These are phyloP conservation scores for Penicillium alfredii DNA, from an alignment of 495 filamentous ascomycete species.

Conservation along the genomic window DNA sequence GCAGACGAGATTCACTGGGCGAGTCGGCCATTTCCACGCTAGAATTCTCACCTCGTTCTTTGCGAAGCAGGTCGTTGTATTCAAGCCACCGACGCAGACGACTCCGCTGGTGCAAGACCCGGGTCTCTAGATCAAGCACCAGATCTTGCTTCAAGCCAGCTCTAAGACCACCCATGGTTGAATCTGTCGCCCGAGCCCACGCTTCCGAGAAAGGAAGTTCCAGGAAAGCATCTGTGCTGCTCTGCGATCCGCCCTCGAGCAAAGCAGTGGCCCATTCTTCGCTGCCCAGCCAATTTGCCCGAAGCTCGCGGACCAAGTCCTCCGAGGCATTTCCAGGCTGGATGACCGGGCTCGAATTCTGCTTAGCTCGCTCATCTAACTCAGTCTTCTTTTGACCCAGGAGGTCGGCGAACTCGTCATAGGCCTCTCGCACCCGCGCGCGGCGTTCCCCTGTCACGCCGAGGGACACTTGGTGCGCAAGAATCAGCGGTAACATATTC, in stretches of 20 bases:
- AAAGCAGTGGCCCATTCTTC: constrained; percentile 62
- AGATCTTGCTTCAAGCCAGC: constrained; percentile 29
- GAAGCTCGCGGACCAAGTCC: constrained; percentile 42
- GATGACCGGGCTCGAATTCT: background rate
- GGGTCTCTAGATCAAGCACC: constrained; percentile 55
- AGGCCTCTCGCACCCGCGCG: constrained; percentile 39
- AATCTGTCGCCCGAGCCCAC: constrained; percentile 56
- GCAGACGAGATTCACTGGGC: constrained; percentile 17
- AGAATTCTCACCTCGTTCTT: constrained; percentile 15
- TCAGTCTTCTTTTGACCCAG: constrained; percentile 49
- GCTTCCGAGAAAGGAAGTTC: constrained; percentile 58
- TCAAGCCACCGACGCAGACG: constrained; percentile 66
- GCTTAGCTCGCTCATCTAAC: constrained; percentile 30
- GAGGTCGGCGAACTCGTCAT: constrained; percentile 54
- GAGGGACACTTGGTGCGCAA: constrained; percentile 67
- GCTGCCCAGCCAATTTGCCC: constrained; percentile 70
- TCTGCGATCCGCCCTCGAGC: constrained; percentile 56
- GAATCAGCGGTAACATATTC: constrained; percentile 57
- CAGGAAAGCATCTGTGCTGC: constrained; percentile 56
- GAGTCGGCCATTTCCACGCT: constrained; percentile 2
- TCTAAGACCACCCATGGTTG: constrained; percentile 46
- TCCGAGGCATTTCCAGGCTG: constrained; percentile 34
- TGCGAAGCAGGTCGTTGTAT: constrained; percentile 46
- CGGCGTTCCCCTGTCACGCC: constrained; percentile 38
- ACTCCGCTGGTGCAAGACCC: constrained; percentile 54